Base-by-base conservation (phyloP, 2,329 filamentous ascomycete species). In the Aspergillus pseudoglaucus region DNA sequence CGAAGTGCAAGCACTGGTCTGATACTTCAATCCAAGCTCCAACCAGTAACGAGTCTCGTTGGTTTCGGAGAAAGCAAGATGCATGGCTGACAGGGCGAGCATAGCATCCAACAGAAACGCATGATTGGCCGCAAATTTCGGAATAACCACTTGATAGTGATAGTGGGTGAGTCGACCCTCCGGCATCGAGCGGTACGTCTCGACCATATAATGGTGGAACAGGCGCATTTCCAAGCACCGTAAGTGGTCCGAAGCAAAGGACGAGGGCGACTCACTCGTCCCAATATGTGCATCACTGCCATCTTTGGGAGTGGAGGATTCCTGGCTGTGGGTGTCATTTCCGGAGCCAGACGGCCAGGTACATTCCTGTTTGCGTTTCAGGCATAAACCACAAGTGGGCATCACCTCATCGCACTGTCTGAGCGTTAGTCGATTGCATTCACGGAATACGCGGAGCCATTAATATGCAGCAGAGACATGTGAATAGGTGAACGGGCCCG, bases 31-130 rank as follows among this genome's bases (percentile, higher is more conserved):
- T 1, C 65, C 68, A 17, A 61, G 56, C 44, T 69, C 58, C 6
- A 67, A 51, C 58, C 66, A 70, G 22, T 53, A 48, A 6, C 59
- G 62, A 43, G 61, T 64, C 35, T 62, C 58, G 12, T 8, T 27
- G 6, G 22, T 3, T 7, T 59, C 52, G 3, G 72, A 52, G 25
- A 67, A 66, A 17, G 67, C 68, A 12, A 73, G 53, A 46, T 76
- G 73, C 17, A 75, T 59, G 6, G 73, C 71, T 5, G 71, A 64
- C 8, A 75, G 55, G 4, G 72, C 71, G 4, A 75, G 60, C 9
- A 74, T 58, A 25, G 65, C 66, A 48, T 74, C 67, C 10, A 76
- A 59, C n/a, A 75, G 59, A 40, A 71, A 75, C 3, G 69, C 63
- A 51, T 70, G 66, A 4, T 68, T 62, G 43, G 73, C 69, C 1